phyloP scores from a whole-genome alignment of 2,329 filamentous ascomycete species.

The Achaetomium macrosporum region DNA sequence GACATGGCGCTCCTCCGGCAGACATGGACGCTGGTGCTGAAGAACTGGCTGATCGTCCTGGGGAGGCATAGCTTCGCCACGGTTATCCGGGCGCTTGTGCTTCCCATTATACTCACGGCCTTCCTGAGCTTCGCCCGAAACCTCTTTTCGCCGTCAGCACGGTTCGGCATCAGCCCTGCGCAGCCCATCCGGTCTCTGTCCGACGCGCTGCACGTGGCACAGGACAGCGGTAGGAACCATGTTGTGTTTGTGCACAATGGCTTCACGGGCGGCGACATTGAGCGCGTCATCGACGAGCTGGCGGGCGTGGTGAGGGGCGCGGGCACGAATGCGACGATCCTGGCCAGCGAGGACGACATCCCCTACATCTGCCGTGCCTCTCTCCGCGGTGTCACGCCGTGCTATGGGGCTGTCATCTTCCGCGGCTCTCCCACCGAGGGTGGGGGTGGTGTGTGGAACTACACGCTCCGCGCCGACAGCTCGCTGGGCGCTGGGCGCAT shows the following conservation, averaged over 20 bases:
- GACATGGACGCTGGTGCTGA: slow-evolving; percentile 54
- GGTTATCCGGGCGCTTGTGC: slow-evolving; percentile 50
- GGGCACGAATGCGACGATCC: slow-evolving; percentile 39
- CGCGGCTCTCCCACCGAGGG: slow-evolving; percentile 70
- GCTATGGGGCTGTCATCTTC: slow-evolving; percentile 69
- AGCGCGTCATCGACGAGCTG: slow-evolving; percentile 60
- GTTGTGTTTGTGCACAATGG: slow-evolving; percentile 77
- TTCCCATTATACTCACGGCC: slow-evolving; percentile 52
- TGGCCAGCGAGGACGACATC: slow-evolving; percentile 27
- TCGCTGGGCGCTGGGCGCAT: slow-evolving; percentile 60
- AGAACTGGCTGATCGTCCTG: slow-evolving; percentile 56
- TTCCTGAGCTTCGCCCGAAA: slow-evolving; percentile 70
- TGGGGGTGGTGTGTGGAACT: slow-evolving; percentile 67
- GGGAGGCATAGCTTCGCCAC: slow-evolving; percentile 48
- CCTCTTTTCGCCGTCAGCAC: slow-evolving; percentile 71
- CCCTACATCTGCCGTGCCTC: slow-evolving; percentile 49
- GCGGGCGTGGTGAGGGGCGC: slow-evolving; percentile 49
- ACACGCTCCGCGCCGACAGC: slow-evolving; percentile 73
- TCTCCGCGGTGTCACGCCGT: slow-evolving; percentile 60
- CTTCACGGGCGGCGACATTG: slow-evolving; percentile 61
- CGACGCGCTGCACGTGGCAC: slow-evolving; percentile 55
- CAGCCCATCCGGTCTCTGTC: slow-evolving; percentile 57
- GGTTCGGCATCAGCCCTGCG: slow-evolving; percentile 64
- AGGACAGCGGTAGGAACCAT: slow-evolving; percentile 54
- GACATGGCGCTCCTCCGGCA: slow-evolving; percentile 51